Percentiles rank a stretch among this genome's conserved stretches.
Conservation (phyloP, 2,329 filamentous ascomycete genomes). For the Sporothrix mexicana region DNA sequence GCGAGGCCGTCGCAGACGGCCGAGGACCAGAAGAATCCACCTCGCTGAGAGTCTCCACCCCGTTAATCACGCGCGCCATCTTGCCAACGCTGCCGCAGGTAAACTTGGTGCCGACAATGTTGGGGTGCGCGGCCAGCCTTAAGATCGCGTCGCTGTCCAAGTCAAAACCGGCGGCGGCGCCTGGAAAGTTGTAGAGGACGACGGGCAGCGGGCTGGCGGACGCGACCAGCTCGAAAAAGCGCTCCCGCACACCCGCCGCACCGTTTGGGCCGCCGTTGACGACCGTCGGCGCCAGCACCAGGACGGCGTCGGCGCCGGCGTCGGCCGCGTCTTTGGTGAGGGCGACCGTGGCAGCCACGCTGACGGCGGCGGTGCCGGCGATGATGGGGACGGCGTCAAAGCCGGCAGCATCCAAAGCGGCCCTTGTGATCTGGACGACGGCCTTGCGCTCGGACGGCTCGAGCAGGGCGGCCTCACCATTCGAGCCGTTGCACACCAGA, state of each 20-base stretch:
- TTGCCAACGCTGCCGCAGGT: conserved; percentile 90
- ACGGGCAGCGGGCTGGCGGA: conserved; percentile 76
- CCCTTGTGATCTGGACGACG: conserved; percentile 76
- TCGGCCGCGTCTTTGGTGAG: conserved; percentile 70
- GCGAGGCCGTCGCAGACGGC: no score
- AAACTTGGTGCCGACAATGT: conserved; percentile 88
- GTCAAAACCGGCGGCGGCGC: conserved; percentile 82
- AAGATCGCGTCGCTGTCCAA: conserved; percentile 88
- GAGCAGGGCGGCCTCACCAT: conserved; percentile 86
- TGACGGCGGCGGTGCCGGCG: conserved; percentile 79
- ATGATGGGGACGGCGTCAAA: conserved; percentile 77
- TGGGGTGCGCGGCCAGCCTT: conserved; percentile 76
- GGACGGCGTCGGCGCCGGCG: conserved; percentile 77
- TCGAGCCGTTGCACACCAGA: conserved; percentile 85
- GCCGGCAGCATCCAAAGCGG: conserved; percentile 79
- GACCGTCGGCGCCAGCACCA: conserved; percentile 81
- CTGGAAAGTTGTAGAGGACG: conserved; percentile 88
- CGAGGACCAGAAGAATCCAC: no score
- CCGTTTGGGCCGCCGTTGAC: no score
- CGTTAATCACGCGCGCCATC: conserved; percentile 70
- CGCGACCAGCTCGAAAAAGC: conserved; percentile 64
- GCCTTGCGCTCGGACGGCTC: conserved; percentile 73
- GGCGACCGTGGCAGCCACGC: conserved; percentile 78
- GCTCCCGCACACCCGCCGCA: no score
- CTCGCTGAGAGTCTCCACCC: no score